Percentiles rank a stretch among this genome's conserved stretches.
phyloP scores from a whole-genome alignment of 225 moss, liverwort and hornwort genomes.

The Marchantia polymorpha region DNA sequence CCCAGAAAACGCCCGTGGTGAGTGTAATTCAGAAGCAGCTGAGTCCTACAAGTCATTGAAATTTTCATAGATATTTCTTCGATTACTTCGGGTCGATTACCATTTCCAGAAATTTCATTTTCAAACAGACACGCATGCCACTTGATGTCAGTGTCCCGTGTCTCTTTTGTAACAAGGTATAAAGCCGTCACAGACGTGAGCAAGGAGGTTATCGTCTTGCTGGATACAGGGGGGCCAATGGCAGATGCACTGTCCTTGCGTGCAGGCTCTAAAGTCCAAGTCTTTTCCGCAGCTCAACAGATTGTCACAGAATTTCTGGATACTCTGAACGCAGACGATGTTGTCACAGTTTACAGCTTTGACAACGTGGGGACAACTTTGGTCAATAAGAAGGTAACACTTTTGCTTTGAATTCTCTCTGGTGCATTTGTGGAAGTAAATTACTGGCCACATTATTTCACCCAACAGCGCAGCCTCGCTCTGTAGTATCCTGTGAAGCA shows the following conservation, averaged over 20 bases:
- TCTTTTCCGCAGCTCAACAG: background rate
- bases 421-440: too few relatives aligned
- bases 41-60: background rate
- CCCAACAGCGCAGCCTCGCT: too few relatives aligned
- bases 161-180: background rate
- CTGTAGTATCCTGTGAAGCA: too few relatives aligned
- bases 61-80: too few relatives aligned
- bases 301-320: conserved; percentile 1
- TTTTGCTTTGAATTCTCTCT: too few relatives aligned
- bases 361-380: background rate
- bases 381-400: background rate
- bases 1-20: conserved; percentile 11
- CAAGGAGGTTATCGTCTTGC: conserved; percentile 12
- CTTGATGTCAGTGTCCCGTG: background rate
- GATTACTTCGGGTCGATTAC: too few relatives aligned
- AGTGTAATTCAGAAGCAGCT: background rate
- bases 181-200: conserved; percentile 8
- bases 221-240: conserved; percentile 14
- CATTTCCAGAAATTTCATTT: background rate
- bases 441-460: too few relatives aligned
- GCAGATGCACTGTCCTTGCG: background rate
- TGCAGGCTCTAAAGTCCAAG: background rate
- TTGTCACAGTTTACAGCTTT: conserved; percentile 12
- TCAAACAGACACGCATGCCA: too few relatives aligned
- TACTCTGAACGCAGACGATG: background rate